Evolutionary conservation across 179 eudicot species (phyloP), one percentile per base, ranked within the genome.

Genomic region (Beta lomatogona): DNA sequence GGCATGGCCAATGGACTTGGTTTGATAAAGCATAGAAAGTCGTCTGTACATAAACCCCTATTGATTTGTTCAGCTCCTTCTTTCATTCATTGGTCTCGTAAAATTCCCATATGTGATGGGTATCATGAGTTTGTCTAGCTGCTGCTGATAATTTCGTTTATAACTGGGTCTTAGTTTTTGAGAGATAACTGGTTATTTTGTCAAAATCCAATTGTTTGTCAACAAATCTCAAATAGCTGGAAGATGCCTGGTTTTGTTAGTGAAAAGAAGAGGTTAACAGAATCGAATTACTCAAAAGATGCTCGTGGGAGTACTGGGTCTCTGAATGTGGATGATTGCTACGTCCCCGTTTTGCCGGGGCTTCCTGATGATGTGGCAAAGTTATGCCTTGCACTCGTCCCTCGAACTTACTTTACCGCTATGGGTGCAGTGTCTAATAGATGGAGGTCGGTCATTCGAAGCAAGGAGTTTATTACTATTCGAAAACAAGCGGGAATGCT

Each of bases 331-430:
- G 84, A 79, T 79, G 88, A 89, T 54, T 36, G 59, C 72, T 66
- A 87, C 77, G 66, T 78, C 82, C 88, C 92, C 76, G 87, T 93
- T 78, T 84, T 95, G 82, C 97, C 94, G 48, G 94, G 98, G 50
- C 91, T 95, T 76, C 92, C 98, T 25, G 98, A 95, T 83, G 98
- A 95, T 48, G 93, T 95, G 82, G 92, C 97, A n/a, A 91, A 93
- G 79, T 59, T 89, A 82, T 95, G 98, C 85, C 94, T 95, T 70
- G 92, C 93, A 58, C 97, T 95, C 13, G 94, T 89, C 61, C 98
- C 97, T 25, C 91, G 94, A 48, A 81, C 90, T 18, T 54, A 87
- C 64, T 85, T 91, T 74, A 93, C 97, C 21, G 82, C 87, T 15
- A 93, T 95, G 97, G 94, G 96, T 61, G 90, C 85, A 16, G 98